Percentiles rank a stretch among this genome's conserved stretches.
Conservation (phyloP, 2,329 filamentous ascomycete genomes). For the Xylaria sp. region DNA sequence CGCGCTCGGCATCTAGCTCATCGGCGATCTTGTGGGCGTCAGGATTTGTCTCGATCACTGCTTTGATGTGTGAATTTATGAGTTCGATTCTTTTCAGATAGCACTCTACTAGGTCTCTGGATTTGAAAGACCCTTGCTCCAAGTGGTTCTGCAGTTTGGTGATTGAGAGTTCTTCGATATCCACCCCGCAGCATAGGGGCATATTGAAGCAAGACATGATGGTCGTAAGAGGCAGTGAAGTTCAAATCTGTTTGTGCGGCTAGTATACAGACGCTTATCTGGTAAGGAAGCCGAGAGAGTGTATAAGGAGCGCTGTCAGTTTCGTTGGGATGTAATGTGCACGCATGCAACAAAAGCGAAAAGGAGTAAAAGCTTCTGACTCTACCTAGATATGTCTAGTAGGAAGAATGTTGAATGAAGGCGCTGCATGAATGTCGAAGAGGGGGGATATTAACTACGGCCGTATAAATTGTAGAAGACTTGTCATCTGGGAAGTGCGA, state of each 20-base stretch:
- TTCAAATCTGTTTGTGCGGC: neutral
- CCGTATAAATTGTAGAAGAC: too few relatives aligned
- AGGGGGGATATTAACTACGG: too few relatives aligned
- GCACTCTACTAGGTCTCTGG: conserved; percentile 8
- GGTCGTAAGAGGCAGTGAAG: neutral
- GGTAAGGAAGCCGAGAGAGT: neutral
- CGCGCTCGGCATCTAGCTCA: conserved; percentile 17
- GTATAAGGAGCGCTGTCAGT: neutral
- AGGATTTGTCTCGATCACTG: conserved; percentile 23
- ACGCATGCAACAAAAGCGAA: too few relatives aligned
- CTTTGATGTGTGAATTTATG: conserved; percentile 8
- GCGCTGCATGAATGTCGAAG: too few relatives aligned
- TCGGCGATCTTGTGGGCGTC: conserved; percentile 20
- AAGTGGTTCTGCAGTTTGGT: conserved; percentile 12
- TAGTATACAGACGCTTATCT: too few relatives aligned
- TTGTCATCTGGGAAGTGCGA: too few relatives aligned
- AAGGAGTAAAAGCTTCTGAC: too few relatives aligned
- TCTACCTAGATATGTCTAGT: too few relatives aligned
- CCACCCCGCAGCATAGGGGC: conserved; percentile 6
- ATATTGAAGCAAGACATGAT: conserved; percentile 7
- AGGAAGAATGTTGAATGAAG: too few relatives aligned
- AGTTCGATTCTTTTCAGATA: conserved; percentile 18
- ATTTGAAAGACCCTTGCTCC: conserved; percentile 4
- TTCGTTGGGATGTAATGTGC: too few relatives aligned
- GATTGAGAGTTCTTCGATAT: conserved; percentile 22